Evolutionary conservation across 2,329 filamentous ascomycete species (phyloP).

Genomic region (Pseudogymnoascus sp.): DNA sequence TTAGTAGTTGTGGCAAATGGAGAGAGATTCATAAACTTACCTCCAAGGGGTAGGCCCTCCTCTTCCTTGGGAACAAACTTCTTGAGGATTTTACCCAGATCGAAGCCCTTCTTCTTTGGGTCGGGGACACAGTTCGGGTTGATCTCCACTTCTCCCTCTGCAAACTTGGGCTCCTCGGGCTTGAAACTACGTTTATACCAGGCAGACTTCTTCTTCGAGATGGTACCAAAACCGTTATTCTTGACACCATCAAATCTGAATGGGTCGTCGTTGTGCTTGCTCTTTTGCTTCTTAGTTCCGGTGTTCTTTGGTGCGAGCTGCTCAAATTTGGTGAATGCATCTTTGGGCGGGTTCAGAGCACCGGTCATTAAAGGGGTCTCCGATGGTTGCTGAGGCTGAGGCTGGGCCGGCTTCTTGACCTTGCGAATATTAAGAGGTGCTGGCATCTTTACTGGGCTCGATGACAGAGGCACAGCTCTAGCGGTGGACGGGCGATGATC

Average conservation of each 20-base stretch:
- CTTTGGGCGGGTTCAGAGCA: constrained; percentile 6
- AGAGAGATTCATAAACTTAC: constrained; percentile 20
- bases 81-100: constrained; percentile 26
- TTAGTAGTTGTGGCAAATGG: constrained; percentile 12
- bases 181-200: constrained; percentile 30
- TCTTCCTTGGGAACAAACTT: constrained; percentile 14
- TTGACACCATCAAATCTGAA: constrained; percentile 17
- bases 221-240: constrained; percentile 18
- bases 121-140: background rate
- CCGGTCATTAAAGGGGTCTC: constrained; percentile 16
- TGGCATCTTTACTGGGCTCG: constrained; percentile 25
- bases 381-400: background rate
- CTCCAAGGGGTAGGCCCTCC: constrained; percentile 22
- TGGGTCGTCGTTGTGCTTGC: constrained; percentile 18
- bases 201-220: constrained; percentile 24
- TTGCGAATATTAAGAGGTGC: constrained; percentile 27
- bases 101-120: constrained; percentile 26
- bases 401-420: constrained; percentile 22
- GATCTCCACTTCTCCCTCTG: background rate
- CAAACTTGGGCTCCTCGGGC: background rate
- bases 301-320: background rate
- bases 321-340: background rate
- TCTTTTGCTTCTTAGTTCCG: constrained; percentile 10
- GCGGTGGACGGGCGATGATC: background rate
- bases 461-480: constrained; percentile 18